Base-by-base conservation (phyloP, 306 rosid species). In the Ochetophila trinervis region DNA sequence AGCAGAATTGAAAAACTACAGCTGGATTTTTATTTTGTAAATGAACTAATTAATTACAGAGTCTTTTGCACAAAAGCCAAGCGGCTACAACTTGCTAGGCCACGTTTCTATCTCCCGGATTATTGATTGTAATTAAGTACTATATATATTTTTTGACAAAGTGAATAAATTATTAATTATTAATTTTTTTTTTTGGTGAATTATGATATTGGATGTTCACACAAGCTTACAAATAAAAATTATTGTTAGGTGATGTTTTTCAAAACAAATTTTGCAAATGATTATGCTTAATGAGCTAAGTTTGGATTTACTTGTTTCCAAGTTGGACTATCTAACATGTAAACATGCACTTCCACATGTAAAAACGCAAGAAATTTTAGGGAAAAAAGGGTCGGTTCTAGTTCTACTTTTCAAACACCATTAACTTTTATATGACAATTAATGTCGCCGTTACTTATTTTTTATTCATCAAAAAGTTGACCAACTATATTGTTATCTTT, bases 381-480 rank as follows among this genome's bases (percentile, higher is more conserved):
- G 16, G 55, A 51, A 52, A 50, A 74, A 47, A 73, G 66, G 65
- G 60, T 65, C 64, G 63, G 60, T 20, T 71, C 48, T 48, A 53
- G 60, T 20, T 71, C 48, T 48, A 53, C 77, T 73, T 74, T 84
- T 79, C 72, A 67, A 72, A 40, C 74, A 70, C 79, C 65, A 42
- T 27, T 27, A 27, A 27, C 32, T 27, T 27, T 27, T 27, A 27
- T 27, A 1, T 27, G 32, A 1, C 32, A 27, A 40, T 40, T 40
- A 52, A 52, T 19, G 51, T 53, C 6, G 11, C 19, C 17, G 8
- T 8, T 20, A 15, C 9, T 11, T 14, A 63, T 64, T 8, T 8
- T 64, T 47, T 48, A 63, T 23, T 63, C 53, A 30, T 24, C 30
- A 44, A 64, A 12, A 64, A 64, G 47, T 16, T 27, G 13, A 10